These are phyloP conservation scores for Quillaja saponaria DNA, from an alignment of 306 rosid genomes.

Conservation along the genomic window DNA sequence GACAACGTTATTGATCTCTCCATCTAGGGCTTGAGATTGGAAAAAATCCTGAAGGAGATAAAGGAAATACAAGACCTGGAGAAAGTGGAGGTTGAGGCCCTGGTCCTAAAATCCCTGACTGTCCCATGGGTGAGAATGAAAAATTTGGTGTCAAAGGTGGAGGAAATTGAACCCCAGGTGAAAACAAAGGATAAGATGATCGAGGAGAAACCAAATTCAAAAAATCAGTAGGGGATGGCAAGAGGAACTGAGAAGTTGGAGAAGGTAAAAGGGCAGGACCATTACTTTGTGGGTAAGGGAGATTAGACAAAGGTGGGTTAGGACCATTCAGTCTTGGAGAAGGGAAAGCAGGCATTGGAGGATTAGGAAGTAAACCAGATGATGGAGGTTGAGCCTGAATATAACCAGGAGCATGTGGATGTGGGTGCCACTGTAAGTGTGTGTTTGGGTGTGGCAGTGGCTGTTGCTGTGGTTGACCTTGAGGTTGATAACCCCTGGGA, in stretches of 20 bases:
- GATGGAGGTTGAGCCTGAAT: slow-evolving; percentile 41
- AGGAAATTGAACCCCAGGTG: slow-evolving; percentile 84
- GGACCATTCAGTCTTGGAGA: slow-evolving; percentile 62
- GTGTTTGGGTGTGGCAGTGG: slow-evolving; percentile 41
- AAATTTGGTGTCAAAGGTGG: slow-evolving; percentile 74
- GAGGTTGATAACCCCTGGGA: slow-evolving; percentile 48
- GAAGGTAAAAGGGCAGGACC: slow-evolving; percentile 74
- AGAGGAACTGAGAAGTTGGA: slow-evolving; percentile 78
- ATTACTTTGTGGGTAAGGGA: slow-evolving; percentile 50
- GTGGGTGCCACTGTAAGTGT: slow-evolving; percentile 43
- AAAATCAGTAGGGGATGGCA: slow-evolving; percentile 83
- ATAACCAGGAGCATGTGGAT: slow-evolving; percentile 41
- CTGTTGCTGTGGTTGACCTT: slow-evolving; percentile 37
- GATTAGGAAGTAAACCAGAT: slow-evolving; percentile 66
- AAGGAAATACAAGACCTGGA: slow-evolving; percentile 72
- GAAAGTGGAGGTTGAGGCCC: slow-evolving; percentile 89
- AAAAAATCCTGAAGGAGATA: slow-evolving; percentile 81
- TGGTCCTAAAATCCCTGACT: slow-evolving; percentile 86
- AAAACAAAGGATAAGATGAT: slow-evolving; percentile 74
- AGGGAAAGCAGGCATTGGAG: slow-evolving; percentile 42
- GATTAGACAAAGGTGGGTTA: slow-evolving; percentile 35
- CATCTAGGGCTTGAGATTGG: slow-evolving; percentile 83
- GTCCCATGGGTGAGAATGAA: slow-evolving; percentile 68
- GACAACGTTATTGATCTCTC: slow-evolving; percentile 60
- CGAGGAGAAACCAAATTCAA: slow-evolving; percentile 69